A percentile compares a stretch with the other conserved stretches of the same genome.
These are phyloP conservation scores for Solioccasus polychromus DNA, from an alignment of 768 basidiomycete species.

Conservation along the genomic window DNA sequence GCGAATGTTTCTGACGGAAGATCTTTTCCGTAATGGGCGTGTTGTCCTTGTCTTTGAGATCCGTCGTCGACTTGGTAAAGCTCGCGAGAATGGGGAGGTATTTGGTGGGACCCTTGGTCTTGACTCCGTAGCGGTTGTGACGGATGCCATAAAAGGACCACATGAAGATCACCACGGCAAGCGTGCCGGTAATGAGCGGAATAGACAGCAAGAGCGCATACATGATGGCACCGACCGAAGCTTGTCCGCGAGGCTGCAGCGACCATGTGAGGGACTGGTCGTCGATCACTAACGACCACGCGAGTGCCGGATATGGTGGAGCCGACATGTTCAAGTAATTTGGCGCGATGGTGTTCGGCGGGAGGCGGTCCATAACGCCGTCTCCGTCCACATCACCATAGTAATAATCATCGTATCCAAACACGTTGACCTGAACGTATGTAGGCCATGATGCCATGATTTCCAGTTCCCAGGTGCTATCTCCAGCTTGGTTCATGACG, in stretches of 20 bases:
- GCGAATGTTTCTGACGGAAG: constrained; percentile 55
- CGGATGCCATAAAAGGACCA: constrained; percentile 96
- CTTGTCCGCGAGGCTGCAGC: constrained; percentile 77
- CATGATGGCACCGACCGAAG: constrained; percentile 81
- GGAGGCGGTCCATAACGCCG: constrained; percentile 84
- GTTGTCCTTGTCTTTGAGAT: constrained; percentile 64
- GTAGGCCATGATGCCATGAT: constrained; percentile 92
- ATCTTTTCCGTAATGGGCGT: constrained; percentile 67
- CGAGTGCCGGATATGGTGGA: constrained; percentile 82
- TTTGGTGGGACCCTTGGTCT: constrained; percentile 63
- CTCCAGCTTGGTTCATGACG: constrained; percentile 58
- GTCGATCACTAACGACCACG: constrained; percentile 82
- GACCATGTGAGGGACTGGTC: constrained; percentile 77
- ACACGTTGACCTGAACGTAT: constrained; percentile 87
- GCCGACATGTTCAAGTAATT: constrained; percentile 92
- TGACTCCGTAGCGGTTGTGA: constrained; percentile 88
- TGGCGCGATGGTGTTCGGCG: constrained; percentile 80
- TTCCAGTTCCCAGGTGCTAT: constrained; percentile 80
- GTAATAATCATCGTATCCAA: constrained; percentile 87
- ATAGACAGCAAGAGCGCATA: constrained; percentile 79
- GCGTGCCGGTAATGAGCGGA: constrained; percentile 78
- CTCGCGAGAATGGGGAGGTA: constrained; percentile 88
- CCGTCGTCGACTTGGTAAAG: constrained; percentile 63
- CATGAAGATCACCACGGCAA: constrained; percentile 87
- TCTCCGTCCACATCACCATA: constrained; percentile 90